Conservation (phyloP, 1,284 basidiomycete genomes). For the Ceratobasidium sp. region DNA sequence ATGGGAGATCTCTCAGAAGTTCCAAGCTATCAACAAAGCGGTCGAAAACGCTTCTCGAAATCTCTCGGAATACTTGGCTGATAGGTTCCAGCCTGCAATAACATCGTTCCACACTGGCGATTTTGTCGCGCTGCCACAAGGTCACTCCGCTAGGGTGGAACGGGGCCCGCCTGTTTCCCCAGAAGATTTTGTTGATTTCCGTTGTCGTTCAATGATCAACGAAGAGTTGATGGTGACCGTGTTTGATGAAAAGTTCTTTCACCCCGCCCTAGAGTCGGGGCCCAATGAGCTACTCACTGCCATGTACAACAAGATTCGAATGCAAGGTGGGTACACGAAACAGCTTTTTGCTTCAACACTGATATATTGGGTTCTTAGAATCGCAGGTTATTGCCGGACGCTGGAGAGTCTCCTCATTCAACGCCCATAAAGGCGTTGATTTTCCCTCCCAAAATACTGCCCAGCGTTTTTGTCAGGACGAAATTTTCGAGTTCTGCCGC, state of each 20-base stretch:
- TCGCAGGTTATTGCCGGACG: slow-evolving; percentile 31
- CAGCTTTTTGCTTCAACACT: not conserved
- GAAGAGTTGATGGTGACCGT: not conserved
- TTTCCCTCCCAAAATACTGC: not conserved
- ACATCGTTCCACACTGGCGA: not conserved
- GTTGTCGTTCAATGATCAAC: slow-evolving; percentile 24
- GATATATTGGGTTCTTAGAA: not conserved
- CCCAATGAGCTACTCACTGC: not conserved
- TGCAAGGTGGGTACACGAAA: not conserved
- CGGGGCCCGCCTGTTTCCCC: not conserved
- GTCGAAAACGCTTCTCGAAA: slow-evolving; percentile 33
- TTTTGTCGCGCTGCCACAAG: not conserved
- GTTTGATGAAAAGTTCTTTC: not conserved
- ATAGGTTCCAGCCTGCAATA: not conserved
- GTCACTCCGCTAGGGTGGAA: not conserved
- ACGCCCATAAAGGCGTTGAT: not conserved
- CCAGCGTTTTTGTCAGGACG: not conserved
- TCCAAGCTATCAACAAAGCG: slow-evolving; percentile 19
- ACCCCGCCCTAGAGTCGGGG: not conserved
- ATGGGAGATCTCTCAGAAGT: slow-evolving; percentile 19
- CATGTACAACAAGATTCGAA: slow-evolving; percentile 1
- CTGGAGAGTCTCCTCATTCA: slow-evolving; percentile 30
- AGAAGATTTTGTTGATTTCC: slow-evolving; percentile 34
- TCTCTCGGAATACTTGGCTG: not conserved
- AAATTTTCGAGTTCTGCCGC: not conserved